phyloP scores from a whole-genome alignment of 495 filamentous ascomycete genomes.

The Neurospora sp. region DNA sequence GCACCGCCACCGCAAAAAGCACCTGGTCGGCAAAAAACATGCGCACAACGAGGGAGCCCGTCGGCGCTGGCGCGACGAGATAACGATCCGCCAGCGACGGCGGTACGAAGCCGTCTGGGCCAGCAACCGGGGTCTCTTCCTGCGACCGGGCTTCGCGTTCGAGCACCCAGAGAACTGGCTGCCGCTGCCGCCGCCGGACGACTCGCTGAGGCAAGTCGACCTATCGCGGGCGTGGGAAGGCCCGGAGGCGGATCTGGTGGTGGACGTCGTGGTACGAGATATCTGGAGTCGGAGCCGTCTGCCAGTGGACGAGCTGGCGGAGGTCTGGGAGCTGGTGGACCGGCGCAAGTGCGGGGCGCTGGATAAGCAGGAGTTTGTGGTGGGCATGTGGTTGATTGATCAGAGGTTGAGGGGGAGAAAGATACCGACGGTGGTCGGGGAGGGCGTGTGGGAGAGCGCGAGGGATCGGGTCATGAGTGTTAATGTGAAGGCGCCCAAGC shows the following conservation, averaged over 20 bases:
- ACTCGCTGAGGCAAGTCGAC: slow-evolving; percentile 1
- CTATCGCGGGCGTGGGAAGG: slow-evolving; percentile 8
- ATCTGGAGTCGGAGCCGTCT: slow-evolving; percentile 77
- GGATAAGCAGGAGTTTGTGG: slow-evolving; percentile 76
- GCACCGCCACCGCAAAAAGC: slow-evolving; percentile 33
- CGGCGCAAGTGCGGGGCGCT: slow-evolving; percentile 47
- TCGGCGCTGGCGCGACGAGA: slow-evolving; percentile 69
- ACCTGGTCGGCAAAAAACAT: slow-evolving; percentile 42
- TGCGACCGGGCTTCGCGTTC: slow-evolving; percentile 9
- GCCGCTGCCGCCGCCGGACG: neutral
- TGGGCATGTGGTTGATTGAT: slow-evolving; percentile 93
- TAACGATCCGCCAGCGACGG: slow-evolving; percentile 70
- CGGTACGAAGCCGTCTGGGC: slow-evolving; percentile 98
- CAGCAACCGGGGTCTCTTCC: slow-evolving; percentile 66
- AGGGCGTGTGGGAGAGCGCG: slow-evolving; percentile 84
- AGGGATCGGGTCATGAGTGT: slow-evolving; percentile 40
- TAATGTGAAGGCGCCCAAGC: slow-evolving; percentile 7
- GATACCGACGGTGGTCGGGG: slow-evolving; percentile 63
- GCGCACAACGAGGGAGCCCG: slow-evolving; percentile 83
- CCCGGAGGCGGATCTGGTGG: slow-evolving; percentile 45
- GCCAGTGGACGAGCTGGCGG: slow-evolving; percentile 54
- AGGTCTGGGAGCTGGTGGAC: slow-evolving; percentile 84
- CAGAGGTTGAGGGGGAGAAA: slow-evolving; percentile 82
- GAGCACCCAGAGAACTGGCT: neutral
- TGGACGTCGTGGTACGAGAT: slow-evolving; percentile 73